These are phyloP conservation scores for Obelidium mucronatum DNA, from an alignment of 192 early-diverging fungal species.

Conservation along the genomic window DNA sequence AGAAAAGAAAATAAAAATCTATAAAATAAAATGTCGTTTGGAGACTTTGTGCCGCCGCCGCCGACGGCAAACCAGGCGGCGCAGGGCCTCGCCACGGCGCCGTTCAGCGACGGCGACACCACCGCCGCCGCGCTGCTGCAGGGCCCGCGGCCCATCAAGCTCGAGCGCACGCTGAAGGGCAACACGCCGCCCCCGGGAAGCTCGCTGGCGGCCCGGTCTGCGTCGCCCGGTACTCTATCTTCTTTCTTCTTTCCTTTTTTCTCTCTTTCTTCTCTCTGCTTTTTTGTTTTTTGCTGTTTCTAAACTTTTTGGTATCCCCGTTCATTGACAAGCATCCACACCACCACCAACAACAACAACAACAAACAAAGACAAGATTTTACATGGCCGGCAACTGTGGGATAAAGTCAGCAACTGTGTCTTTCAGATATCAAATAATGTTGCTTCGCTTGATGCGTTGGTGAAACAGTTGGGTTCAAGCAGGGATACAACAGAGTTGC, in stretches of 20 bases:
- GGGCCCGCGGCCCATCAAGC: conserved; percentile 57
- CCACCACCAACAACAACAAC: neutral
- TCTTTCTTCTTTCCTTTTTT: neutral
- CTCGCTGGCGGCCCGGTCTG: neutral
- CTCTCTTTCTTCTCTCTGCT: neutral
- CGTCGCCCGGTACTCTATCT: neutral
- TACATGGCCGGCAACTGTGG: conserved; percentile 38
- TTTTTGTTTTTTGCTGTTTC: no score
- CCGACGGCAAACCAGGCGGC: neutral
- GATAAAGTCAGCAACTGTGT: conserved; percentile 84
- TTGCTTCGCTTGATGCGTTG: conserved; percentile 81
- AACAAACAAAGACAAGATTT: neutral
- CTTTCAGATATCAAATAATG: conserved; percentile 85
- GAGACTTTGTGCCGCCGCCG: neutral
- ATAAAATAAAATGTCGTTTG: conserved; percentile 5
- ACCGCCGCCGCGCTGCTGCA: conserved; percentile 10
- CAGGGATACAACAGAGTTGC: conserved; percentile 78
- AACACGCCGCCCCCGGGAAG: neutral
- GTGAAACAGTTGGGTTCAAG: conserved; percentile 78
- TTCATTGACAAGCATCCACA: neutral
- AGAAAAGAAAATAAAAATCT: neutral
- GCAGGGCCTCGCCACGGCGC: conserved; percentile 2
- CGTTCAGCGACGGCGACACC: conserved; percentile 14
- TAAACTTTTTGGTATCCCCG: neutral
- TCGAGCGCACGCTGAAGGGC: neutral